These are phyloP conservation scores for Penicillium hesseltinei DNA, from an alignment of 2,329 filamentous ascomycete species.

Conservation along the genomic window DNA sequence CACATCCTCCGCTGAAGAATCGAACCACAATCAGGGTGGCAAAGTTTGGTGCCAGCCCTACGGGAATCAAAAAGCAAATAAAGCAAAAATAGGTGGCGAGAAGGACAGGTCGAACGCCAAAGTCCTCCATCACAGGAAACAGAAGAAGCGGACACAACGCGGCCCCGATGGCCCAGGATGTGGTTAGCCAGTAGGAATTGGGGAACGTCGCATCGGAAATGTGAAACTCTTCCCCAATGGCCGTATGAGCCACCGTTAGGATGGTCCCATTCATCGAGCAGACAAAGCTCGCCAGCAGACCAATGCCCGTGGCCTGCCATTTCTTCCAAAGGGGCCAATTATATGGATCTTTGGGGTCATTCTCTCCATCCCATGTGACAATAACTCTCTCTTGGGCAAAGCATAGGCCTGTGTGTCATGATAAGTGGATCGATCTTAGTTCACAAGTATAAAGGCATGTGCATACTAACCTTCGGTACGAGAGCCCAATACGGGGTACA, in stretches of 20 bases:
- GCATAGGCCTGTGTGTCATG: not conserved
- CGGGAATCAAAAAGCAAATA: constrained; percentile 33
- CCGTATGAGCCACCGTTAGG: not conserved
- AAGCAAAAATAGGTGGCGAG: not conserved
- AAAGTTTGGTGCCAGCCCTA: constrained; percentile 46
- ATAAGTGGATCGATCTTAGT: not conserved
- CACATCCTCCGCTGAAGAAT: constrained; percentile 46
- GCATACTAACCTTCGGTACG: not conserved
- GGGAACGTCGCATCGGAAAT: not conserved
- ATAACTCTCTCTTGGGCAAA: not conserved
- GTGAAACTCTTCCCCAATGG: not conserved
- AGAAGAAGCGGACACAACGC: not conserved
- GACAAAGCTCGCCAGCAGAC: not conserved
- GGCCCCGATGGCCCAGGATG: not conserved
- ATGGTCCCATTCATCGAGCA: not conserved
- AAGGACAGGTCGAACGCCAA: not conserved
- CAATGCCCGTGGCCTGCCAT: not conserved
- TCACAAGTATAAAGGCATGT: not conserved
- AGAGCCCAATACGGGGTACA: not conserved
- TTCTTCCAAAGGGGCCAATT: not conserved
- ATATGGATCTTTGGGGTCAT: not conserved
- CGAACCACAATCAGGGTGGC: constrained; percentile 46
- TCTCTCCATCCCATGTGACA: not conserved
- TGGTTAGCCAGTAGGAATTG: not conserved
- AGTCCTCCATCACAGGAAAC: not conserved